phyloP scores from a whole-genome alignment of 352 stramenopile genomes.

The Phytopythium oedochilum region DNA sequence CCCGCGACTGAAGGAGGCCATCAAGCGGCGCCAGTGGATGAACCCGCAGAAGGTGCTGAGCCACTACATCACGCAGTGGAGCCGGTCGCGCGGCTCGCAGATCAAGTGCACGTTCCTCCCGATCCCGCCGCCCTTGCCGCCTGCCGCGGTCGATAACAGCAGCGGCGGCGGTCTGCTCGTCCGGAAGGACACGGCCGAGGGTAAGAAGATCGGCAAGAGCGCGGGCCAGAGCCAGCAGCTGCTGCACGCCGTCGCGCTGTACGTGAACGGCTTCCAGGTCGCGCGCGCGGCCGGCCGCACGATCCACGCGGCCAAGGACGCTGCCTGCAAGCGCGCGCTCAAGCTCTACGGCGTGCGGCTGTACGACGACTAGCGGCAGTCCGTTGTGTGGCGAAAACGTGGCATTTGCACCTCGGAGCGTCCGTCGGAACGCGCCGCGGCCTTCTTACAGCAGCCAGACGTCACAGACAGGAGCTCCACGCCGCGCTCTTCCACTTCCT shows the following conservation, averaged over 20 bases:
- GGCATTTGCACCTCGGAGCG: not conserved
- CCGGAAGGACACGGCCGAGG: constrained; percentile 15
- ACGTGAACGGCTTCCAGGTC: constrained; percentile 61
- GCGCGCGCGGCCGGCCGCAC: constrained; percentile 57
- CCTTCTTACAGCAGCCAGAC: no score
- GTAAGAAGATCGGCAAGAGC: constrained; percentile 21
- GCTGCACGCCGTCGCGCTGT: constrained; percentile 57
- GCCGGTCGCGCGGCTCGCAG: constrained; percentile 13
- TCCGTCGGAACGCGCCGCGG: no score
- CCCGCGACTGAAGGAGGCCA: constrained; percentile 63
- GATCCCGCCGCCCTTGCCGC: constrained; percentile 14
- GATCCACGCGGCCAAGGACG: constrained; percentile 65
- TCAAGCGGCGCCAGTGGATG: constrained; percentile 80
- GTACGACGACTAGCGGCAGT: constrained; percentile 23
- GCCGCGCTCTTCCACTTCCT: no score
- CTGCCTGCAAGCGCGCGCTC: constrained; percentile 57
- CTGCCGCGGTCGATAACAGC: not conserved
- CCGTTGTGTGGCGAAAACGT: not conserved
- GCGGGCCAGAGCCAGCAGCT: constrained; percentile 12
- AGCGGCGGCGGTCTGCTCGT: constrained; percentile 20
- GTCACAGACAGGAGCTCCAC: no score
- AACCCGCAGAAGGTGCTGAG: constrained; percentile 64
- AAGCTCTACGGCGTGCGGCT: constrained; percentile 60
- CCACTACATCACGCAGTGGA: constrained; percentile 63
- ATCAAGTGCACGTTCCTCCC: constrained; percentile 54